Conservation (phyloP, 2,329 filamentous ascomycete genomes). For the Hypocreales sp. region DNA sequence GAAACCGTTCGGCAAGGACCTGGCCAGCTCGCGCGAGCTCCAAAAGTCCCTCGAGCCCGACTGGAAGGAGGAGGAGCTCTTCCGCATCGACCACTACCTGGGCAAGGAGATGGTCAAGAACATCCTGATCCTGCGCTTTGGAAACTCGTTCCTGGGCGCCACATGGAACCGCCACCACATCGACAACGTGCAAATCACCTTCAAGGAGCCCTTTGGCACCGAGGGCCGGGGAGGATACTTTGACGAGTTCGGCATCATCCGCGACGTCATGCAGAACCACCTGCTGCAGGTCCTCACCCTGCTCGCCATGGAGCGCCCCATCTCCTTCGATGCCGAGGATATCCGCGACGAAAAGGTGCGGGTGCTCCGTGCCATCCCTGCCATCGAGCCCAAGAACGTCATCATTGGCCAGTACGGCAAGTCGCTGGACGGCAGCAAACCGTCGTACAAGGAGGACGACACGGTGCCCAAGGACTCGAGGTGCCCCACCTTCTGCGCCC, state of each 20-base stretch:
- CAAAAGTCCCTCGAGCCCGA: conserved; percentile 91
- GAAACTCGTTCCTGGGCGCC: conserved; percentile 95
- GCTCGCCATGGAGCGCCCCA: conserved; percentile 93
- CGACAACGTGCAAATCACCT: conserved; percentile 97
- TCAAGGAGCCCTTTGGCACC: conserved; percentile 98
- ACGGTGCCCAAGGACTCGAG: conserved; percentile 94
- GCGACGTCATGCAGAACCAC: conserved; percentile 99
- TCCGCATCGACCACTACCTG: conserved; percentile 98
- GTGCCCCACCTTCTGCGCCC: conserved; percentile 94
- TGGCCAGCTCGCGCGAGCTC: conserved; percentile 83
- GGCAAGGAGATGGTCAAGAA: conserved; percentile 99
- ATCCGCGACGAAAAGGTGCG: conserved; percentile 98
- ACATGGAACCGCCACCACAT: conserved; percentile 99
- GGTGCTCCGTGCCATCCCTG: conserved; percentile 81
- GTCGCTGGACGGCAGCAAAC: conserved; percentile 91
- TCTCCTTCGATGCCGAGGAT: conserved; percentile 95
- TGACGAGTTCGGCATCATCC: conserved; percentile 97
- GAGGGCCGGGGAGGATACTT: conserved; percentile 98
- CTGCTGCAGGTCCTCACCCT: conserved; percentile 91
- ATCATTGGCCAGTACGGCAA: conserved; percentile 98
- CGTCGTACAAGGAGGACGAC: conserved; percentile 96
- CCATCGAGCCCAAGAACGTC: conserved; percentile 98
- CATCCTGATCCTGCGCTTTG: conserved; percentile 92
- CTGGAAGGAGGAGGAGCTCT: conserved; percentile 98
- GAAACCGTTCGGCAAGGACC: conserved; percentile 98